A percentile compares a stretch with the other conserved stretches of the same genome.
Evolutionary conservation across 495 filamentous ascomycete species (phyloP).

Genomic region (Chaetomium tenue): DNA sequence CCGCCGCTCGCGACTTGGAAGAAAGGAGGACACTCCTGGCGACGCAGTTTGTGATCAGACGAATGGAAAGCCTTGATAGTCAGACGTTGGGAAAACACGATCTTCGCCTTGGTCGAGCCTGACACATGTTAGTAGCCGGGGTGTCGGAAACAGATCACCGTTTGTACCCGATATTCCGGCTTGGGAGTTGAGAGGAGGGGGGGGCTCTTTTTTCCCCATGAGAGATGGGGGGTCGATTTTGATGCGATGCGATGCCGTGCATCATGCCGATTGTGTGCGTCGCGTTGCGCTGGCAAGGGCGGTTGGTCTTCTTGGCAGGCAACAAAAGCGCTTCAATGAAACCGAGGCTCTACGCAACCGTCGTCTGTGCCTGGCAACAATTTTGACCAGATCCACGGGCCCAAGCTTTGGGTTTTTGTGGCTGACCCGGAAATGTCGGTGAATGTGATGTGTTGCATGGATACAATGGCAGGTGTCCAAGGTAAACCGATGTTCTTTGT

Average conservation of each 20-base stretch:
- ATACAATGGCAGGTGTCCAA: neutral
- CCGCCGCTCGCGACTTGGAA: neutral
- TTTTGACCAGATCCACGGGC: constrained; percentile 7
- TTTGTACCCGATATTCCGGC: neutral
- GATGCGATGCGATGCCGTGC: constrained; percentile 2
- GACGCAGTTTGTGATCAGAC: neutral
- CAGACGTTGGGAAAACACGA: neutral
- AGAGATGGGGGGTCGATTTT: neutral
- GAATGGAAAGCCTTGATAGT: neutral
- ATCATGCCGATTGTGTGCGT: constrained; percentile 9
- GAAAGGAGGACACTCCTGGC: neutral
- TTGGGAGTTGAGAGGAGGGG: neutral
- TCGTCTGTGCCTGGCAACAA: constrained; percentile 6
- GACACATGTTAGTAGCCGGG: neutral
- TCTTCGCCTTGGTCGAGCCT: neutral
- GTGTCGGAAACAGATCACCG: constrained; percentile 1
- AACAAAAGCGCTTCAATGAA: constrained; percentile 17
- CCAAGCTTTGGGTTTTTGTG: neutral
- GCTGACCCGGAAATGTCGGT: constrained; percentile 14
- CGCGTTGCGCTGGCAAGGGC: neutral
- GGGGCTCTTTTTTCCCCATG: neutral
- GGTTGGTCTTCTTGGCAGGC: constrained; percentile 13
- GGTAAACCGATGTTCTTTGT: neutral
- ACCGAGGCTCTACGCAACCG: constrained; percentile 24
- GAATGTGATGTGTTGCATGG: constrained; percentile 1